Base-by-base conservation (phyloP, 805 yeast species). In the Ogataea populi-albae region DNA sequence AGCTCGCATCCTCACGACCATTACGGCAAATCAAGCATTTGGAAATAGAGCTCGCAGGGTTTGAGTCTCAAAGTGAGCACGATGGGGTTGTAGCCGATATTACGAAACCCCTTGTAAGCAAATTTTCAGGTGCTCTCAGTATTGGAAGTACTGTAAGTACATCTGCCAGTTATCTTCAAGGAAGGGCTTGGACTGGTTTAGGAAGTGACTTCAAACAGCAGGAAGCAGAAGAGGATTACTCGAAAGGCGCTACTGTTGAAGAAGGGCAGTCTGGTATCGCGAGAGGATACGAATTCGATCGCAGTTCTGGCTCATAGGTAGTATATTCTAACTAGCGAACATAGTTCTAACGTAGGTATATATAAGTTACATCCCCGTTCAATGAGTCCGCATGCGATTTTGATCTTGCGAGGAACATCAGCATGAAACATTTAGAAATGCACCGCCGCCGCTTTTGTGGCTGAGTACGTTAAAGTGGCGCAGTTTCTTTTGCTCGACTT, bases 261-360 rank as follows among this genome's bases (percentile, higher is more conserved):
- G 79, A 81, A 45, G 98, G 98, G 1, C 68, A 81, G 30, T 68
- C 75, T 2, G 98, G 98, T 25, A 76, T 91, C 37, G 98, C 98
- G 2, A 70, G 98, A 47, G 95, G 93, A 2, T 93, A 91, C 51
- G 73, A 68, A 29, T 64, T 57, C 34, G 75, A 71, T 46, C 53
- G 45, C n/a, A n/a, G n/a, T n/a, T n/a, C n/a, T n/a, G n/a, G n/a
- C n/a, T n/a, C n/a, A n/a, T n/a, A n/a, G n/a, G n/a, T n/a, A n/a
- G n/a, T n/a, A n/a, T n/a, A n/a, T n/a, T n/a, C n/a, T n/a, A n/a
- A n/a, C n/a, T n/a, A n/a, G n/a, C n/a, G n/a, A n/a, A n/a, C n/a
- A n/a, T n/a, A n/a, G n/a, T n/a, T n/a, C n/a, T n/a, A n/a, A n/a
- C n/a, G n/a, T n/a, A n/a, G n/a, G n/a, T n/a, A n/a, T n/a, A n/a